phyloP scores from a whole-genome alignment of 129 eudicot genomes.

The Flaveria linearis region DNA sequence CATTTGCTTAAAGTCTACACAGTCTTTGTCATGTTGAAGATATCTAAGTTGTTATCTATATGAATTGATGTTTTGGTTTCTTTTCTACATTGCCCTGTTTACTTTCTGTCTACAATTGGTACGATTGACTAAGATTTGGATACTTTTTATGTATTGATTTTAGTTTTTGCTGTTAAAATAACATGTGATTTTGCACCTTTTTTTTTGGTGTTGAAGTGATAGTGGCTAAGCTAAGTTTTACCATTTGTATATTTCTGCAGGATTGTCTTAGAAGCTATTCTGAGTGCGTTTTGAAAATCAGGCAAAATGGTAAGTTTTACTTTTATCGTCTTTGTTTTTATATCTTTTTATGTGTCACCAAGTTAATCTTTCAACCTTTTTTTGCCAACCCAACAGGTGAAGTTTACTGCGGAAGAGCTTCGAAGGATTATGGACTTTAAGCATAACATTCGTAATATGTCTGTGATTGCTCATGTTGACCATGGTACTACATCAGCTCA shows the following conservation, averaged over 20 bases:
- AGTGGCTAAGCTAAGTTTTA: not conserved
- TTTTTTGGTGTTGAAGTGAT: not conserved
- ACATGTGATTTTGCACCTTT: not conserved
- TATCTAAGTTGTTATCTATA: not conserved
- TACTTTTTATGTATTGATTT: not conserved
- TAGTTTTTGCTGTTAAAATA: not conserved
- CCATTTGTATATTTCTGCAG: not conserved
- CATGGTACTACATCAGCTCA: conserved; percentile 46
- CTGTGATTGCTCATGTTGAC: conserved; percentile 86
- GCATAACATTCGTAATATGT: conserved; percentile 81
- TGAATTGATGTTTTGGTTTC: not conserved
- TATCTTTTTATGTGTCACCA: not conserved
- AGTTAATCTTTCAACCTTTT: not conserved
- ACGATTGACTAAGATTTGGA: not conserved
- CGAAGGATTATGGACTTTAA: conserved; percentile 72
- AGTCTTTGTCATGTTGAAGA: not conserved
- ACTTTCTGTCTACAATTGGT: not conserved
- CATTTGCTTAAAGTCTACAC: not conserved
- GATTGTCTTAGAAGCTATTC: conserved; percentile 17
- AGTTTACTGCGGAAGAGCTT: conserved; percentile 78
- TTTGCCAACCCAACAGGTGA: conserved; percentile 53
- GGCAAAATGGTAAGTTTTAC: conserved; percentile 38
- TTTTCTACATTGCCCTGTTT: too few relatives aligned
- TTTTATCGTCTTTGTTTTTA: not conserved
- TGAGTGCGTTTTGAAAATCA: conserved; percentile 7